Conservation (phyloP, 2,329 filamentous ascomycete species). For the Colletotrichum gigasporum region DNA sequence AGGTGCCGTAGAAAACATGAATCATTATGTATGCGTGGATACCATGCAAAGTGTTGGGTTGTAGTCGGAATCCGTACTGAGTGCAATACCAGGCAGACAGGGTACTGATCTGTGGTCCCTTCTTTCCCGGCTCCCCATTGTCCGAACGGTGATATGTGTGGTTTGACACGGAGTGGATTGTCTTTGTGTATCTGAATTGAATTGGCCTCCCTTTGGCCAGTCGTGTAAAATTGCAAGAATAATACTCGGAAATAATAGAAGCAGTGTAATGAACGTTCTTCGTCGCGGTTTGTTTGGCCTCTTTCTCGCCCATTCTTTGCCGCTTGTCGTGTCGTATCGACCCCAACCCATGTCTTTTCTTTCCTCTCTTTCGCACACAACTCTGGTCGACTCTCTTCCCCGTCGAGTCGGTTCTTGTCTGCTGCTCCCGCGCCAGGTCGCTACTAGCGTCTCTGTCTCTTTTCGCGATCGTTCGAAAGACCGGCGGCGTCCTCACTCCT, state of each 20-base stretch:
- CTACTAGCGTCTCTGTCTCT: slow-evolving; percentile 61
- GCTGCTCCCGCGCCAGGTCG: neutral
- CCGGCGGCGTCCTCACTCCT: slow-evolving; percentile 60
- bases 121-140: neutral
- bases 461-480: slow-evolving; percentile 57
- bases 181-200: slow-evolving; percentile 29
- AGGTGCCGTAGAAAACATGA: neutral
- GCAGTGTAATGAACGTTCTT: slow-evolving; percentile 23
- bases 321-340: slow-evolving; percentile 23
- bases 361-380: neutral
- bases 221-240: slow-evolving; percentile 16
- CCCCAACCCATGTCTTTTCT: neutral
- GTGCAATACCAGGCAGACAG: neutral
- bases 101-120: neutral
- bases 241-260: slow-evolving; percentile 11
- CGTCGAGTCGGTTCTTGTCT: neutral
- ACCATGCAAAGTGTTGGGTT: neutral
- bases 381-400: slow-evolving; percentile 4
- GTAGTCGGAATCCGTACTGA: neutral
- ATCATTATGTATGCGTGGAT: neutral
- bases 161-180: slow-evolving; percentile 27
- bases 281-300: slow-evolving; percentile 5
- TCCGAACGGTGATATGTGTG: neutral
- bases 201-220: slow-evolving; percentile 6
- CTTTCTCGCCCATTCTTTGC: slow-evolving; percentile 17